Conservation (phyloP, 2,329 filamentous ascomycete species). For the Sphaerostilbella broomeana region DNA sequence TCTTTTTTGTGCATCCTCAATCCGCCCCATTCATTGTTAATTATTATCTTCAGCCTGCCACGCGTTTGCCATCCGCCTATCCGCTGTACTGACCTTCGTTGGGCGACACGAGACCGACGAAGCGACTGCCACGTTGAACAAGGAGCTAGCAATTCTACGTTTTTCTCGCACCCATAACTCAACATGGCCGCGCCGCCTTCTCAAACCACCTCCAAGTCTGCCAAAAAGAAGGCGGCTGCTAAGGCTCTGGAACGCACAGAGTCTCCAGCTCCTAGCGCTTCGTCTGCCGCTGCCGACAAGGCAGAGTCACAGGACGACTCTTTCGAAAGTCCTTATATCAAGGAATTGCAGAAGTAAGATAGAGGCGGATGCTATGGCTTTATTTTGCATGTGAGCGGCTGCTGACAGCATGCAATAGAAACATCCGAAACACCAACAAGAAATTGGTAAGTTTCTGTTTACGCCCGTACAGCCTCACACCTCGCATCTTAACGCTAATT, state of each 20-base stretch:
- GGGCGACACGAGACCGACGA: constrained; percentile 12
- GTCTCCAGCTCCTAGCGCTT: constrained; percentile 45
- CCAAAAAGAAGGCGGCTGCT: constrained; percentile 61
- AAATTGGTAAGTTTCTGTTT: constrained; percentile 68
- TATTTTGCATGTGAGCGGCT: background rate
- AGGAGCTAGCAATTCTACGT: constrained; percentile 2
- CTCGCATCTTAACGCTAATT: constrained; percentile 1
- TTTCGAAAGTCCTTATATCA: constrained; percentile 72
- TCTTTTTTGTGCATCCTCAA: constrained; percentile 1
- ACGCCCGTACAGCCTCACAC: constrained; percentile 3
- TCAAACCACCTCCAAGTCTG: constrained; percentile 56
- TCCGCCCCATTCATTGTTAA: too few species aligned
- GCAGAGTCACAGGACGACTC: constrained; percentile 53
- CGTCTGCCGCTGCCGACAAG: constrained; percentile 43
- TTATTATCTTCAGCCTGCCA: too few species aligned
- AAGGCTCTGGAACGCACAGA: constrained; percentile 47
- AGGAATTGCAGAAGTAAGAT: constrained; percentile 81
- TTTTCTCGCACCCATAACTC: constrained; percentile 3
- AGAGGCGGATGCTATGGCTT: background rate
- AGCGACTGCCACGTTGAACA: constrained; percentile 3
- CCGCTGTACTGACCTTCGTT: constrained; percentile 3
- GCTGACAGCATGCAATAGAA: constrained; percentile 45
- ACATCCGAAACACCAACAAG: constrained; percentile 86
- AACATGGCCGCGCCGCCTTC: constrained; percentile 57
- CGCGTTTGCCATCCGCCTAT: background rate